Conservation (phyloP, 2,329 filamentous ascomycete species). For the Alternaria dauci region DNA sequence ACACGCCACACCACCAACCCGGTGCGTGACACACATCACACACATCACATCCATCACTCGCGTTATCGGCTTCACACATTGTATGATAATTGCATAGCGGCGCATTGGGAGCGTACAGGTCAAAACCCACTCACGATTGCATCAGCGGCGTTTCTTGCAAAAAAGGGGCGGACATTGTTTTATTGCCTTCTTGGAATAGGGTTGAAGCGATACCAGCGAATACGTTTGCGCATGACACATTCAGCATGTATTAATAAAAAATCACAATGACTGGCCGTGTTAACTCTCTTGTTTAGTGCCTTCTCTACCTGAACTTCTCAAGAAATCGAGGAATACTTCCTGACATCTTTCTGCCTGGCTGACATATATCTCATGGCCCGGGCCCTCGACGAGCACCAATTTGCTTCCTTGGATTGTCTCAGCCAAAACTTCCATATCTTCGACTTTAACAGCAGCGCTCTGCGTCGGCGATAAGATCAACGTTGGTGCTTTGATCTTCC, state of each 20-base stretch:
- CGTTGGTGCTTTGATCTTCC: constrained; percentile 40
- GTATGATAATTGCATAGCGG: constrained; percentile 17
- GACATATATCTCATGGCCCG: constrained; percentile 50
- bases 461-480: constrained; percentile 46
- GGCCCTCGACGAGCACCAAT: constrained; percentile 39
- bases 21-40: not conserved
- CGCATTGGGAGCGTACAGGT: constrained; percentile 10
- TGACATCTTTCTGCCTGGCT: constrained; percentile 41
- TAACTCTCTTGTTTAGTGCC: not conserved
- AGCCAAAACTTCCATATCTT: constrained; percentile 37
- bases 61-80: constrained; percentile 4
- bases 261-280: not conserved
- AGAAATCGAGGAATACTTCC: constrained; percentile 49
- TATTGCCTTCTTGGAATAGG: not conserved
- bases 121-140: constrained; percentile 11
- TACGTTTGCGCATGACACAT: not conserved
- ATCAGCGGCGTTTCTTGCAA: constrained; percentile 15
- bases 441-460: constrained; percentile 43
- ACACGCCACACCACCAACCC: not conserved
- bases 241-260: not conserved
- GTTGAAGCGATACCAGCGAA: not conserved
- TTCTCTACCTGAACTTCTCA: constrained; percentile 5
- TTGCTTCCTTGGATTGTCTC: constrained; percentile 27
- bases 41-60: not conserved
- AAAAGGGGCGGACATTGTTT: constrained; percentile 3